phyloP scores from a whole-genome alignment of 1,284 basidiomycete species.

The Vanrija humicola region DNA sequence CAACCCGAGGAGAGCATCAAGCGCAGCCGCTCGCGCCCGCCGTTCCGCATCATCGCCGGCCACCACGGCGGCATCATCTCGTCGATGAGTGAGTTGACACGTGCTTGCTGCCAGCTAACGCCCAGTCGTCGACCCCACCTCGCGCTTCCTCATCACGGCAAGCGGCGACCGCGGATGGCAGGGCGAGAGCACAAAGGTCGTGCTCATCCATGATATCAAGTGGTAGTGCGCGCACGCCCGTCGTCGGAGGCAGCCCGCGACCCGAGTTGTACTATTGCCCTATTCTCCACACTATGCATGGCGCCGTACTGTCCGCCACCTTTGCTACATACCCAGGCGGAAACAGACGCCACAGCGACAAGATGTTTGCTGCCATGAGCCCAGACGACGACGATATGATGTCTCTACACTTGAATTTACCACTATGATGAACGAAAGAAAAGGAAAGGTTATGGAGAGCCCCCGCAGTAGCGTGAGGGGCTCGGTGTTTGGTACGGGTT shows the following conservation, averaged over 20 bases:
- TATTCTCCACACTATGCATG: not conserved
- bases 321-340: too few species aligned
- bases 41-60: constrained; percentile 93
- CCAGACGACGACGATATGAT: too few species aligned
- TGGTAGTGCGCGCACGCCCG: constrained; percentile 17
- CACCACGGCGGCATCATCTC: constrained; percentile 93
- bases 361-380: too few species aligned
- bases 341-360: too few species aligned
- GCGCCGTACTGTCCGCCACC: too few species aligned
- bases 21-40: constrained; percentile 56
- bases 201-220: constrained; percentile 86
- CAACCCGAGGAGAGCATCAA: constrained; percentile 58
- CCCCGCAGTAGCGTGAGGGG: too few species aligned
- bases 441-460: too few species aligned
- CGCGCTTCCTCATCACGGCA: constrained; percentile 80
- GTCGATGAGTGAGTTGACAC: constrained; percentile 66
- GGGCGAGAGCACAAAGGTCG: constrained; percentile 76
- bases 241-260: not conserved
- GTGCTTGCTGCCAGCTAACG: not conserved
- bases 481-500: too few species aligned
- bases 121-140: constrained; percentile 79
- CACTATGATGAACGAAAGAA: too few species aligned
- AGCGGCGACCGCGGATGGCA: constrained; percentile 95
- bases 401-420: too few species aligned
- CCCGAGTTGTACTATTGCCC: not conserved